phyloP scores from a whole-genome alignment of 805 yeast species.

The Nakazawaea wickerhamii region DNA sequence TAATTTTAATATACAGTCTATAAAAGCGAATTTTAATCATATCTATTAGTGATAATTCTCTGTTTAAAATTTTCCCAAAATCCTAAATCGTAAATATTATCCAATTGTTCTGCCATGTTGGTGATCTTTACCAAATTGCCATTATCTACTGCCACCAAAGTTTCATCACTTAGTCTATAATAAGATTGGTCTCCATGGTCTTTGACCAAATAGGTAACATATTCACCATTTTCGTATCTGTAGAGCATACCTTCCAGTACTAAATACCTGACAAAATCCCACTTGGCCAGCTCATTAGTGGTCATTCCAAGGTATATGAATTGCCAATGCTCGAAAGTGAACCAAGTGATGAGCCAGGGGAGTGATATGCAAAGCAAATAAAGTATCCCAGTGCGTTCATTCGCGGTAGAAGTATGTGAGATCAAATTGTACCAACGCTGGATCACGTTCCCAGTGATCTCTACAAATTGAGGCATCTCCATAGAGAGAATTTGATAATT shows the following conservation, averaged over 20 bases:
- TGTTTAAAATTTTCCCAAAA: slow-evolving; percentile 35
- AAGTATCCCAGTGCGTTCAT: slow-evolving; percentile 37
- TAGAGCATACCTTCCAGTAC: slow-evolving; percentile 26
- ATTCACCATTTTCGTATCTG: slow-evolving; percentile 13
- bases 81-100: slow-evolving; percentile 46
- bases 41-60: slow-evolving; percentile 23
- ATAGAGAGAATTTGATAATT: slow-evolving; percentile 23
- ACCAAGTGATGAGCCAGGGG: slow-evolving; percentile 31
- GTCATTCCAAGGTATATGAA: slow-evolving; percentile 51
- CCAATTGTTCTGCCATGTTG: slow-evolving; percentile 24
- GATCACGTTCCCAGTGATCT: slow-evolving; percentile 18
- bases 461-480: neutral
- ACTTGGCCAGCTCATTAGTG: slow-evolving; percentile 49
- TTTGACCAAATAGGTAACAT: slow-evolving; percentile 18
- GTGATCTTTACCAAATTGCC: slow-evolving; percentile 15
- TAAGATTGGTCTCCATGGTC: slow-evolving; percentile 1
- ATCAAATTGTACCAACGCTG: slow-evolving; percentile 16
- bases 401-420: slow-evolving; percentile 25
- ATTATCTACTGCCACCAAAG: neutral
- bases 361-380: slow-evolving; percentile 34
- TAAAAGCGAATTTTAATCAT: too few species aligned
- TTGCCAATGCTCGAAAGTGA: slow-evolving; percentile 36
- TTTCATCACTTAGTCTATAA: slow-evolving; percentile 11
- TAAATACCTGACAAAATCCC: slow-evolving; percentile 44
- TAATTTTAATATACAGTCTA: too few species aligned